Evolutionary conservation across 345 rosid genomes (phyloP).

Genomic region (Gossypium anomalum): DNA sequence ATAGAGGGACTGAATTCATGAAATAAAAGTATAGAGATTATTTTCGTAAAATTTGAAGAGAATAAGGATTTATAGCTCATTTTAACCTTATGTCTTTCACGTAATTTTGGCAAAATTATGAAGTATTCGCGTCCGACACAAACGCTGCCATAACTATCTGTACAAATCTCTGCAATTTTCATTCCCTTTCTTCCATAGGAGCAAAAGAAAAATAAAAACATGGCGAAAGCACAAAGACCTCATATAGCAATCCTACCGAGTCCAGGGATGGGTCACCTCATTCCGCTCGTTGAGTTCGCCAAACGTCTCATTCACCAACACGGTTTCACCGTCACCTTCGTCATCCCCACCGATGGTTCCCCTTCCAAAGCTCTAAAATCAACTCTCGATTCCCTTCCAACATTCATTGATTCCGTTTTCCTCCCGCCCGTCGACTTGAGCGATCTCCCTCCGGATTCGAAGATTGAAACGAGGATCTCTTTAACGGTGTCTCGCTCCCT

Average conservation of each 20-base stretch:
- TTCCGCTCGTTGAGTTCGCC: slow-evolving; percentile 63
- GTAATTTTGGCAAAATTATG: too few species aligned
- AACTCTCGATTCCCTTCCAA: slow-evolving; percentile 46
- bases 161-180: too few species aligned
- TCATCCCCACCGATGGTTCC: slow-evolving; percentile 44
- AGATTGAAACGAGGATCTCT: slow-evolving; percentile 41
- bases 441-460: slow-evolving; percentile 28
- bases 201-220: slow-evolving; percentile 1
- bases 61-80: too few species aligned
- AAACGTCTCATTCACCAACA: slow-evolving; percentile 44
- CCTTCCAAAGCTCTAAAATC: slow-evolving; percentile 44
- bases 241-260: slow-evolving; percentile 51
- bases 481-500: slow-evolving; percentile 53
- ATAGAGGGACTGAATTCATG: too few species aligned
- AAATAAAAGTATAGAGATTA: too few species aligned
- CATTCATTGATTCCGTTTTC: slow-evolving; percentile 34
- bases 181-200: too few species aligned
- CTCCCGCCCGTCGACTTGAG: slow-evolving; percentile 44
- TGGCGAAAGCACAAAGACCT: slow-evolving; percentile 28
- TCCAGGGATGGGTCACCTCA: slow-evolving; percentile 86
- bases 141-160: too few species aligned
- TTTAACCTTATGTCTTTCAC: too few species aligned
- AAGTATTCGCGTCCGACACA: too few species aligned
- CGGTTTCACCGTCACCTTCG: slow-evolving; percentile 38
- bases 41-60: too few species aligned